phyloP scores from a whole-genome alignment of 169 alveolate species.

The Amoebophrya sp. region DNA sequence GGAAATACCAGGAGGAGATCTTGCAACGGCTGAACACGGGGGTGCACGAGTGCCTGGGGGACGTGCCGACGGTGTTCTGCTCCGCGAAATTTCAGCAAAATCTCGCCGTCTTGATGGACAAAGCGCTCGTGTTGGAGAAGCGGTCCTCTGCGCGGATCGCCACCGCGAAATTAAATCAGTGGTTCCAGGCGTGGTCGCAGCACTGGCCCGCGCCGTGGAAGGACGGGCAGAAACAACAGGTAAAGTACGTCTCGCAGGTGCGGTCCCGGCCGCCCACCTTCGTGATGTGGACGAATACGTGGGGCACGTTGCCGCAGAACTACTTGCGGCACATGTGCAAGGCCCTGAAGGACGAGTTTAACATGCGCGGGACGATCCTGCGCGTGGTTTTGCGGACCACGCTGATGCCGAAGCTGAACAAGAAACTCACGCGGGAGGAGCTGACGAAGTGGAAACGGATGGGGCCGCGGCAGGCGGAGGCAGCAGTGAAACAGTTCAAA shows the following conservation, averaged over 20 bases:
- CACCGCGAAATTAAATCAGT: slow-evolving; percentile 45
- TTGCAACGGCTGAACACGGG: not conserved
- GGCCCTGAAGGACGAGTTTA: slow-evolving; percentile 60
- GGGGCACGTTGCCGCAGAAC: slow-evolving; percentile 59
- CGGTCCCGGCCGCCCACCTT: slow-evolving; percentile 65
- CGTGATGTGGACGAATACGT: slow-evolving; percentile 64
- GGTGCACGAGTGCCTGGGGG: not conserved
- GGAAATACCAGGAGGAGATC: not conserved
- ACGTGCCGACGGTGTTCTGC: not conserved
- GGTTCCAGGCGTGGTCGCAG: slow-evolving; percentile 46
- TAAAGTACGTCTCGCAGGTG: slow-evolving; percentile 57
- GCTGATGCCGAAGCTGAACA: slow-evolving; percentile 52
- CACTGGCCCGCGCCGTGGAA: slow-evolving; percentile 70
- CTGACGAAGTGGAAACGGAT: slow-evolving; percentile 55
- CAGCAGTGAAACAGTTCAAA: not conserved
- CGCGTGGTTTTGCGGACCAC: slow-evolving; percentile 60
- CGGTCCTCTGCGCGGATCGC: slow-evolving; percentile 52
- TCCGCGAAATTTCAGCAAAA: not conserved
- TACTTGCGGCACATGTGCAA: slow-evolving; percentile 59
- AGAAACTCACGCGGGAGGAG: slow-evolving; percentile 48
- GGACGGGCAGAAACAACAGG: slow-evolving; percentile 61
- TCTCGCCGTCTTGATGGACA: not conserved
- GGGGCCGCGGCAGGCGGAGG: slow-evolving; percentile 54
- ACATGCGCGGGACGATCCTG: slow-evolving; percentile 39
- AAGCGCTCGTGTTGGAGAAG: slow-evolving; percentile 32